Percentiles rank a stretch among this genome's conserved stretches.
Evolutionary conservation across 345 rosid species (phyloP).

Genomic region (Eucalyptus lansdowneana): DNA sequence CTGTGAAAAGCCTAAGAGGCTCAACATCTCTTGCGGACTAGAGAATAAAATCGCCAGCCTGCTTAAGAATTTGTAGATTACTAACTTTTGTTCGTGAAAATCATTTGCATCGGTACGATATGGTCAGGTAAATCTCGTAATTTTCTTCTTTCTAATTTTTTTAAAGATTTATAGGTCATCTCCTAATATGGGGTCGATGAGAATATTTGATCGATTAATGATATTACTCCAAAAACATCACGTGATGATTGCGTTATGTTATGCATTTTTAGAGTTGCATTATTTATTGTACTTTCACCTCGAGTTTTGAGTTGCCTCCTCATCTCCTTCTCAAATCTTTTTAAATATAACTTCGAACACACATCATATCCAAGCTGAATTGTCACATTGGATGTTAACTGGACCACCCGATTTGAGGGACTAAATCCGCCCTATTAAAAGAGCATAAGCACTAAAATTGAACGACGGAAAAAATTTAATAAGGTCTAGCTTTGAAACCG

Average conservation of each 20-base stretch:
- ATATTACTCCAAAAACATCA: neutral
- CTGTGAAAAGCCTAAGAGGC: neutral
- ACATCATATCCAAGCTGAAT: too few relatives aligned
- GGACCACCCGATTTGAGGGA: too few relatives aligned
- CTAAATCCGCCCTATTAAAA: neutral
- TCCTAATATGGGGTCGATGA: accelerated
- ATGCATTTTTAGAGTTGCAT: neutral
- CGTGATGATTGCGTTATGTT: neutral
- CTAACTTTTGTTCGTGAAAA: neutral
- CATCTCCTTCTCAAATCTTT: neutral
- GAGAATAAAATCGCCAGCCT: accelerated
- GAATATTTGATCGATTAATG: accelerated
- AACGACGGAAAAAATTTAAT: neutral
- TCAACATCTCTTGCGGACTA: accelerated
- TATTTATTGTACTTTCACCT: neutral
- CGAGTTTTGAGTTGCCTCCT: neutral
- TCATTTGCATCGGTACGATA: neutral
- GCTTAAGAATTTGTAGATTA: neutral
- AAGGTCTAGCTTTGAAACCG: neutral
- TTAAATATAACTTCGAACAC: neutral
- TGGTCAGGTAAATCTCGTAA: accelerated
- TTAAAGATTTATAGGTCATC: neutral
- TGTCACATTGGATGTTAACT: too few relatives aligned
- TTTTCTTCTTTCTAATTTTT: too few relatives aligned
- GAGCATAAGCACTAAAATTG: neutral